A percentile compares a stretch with the other conserved stretches of the same genome.
Evolutionary conservation across 2,329 filamentous ascomycete genomes (phyloP).

Genomic region (Epichloe bromicola): DNA sequence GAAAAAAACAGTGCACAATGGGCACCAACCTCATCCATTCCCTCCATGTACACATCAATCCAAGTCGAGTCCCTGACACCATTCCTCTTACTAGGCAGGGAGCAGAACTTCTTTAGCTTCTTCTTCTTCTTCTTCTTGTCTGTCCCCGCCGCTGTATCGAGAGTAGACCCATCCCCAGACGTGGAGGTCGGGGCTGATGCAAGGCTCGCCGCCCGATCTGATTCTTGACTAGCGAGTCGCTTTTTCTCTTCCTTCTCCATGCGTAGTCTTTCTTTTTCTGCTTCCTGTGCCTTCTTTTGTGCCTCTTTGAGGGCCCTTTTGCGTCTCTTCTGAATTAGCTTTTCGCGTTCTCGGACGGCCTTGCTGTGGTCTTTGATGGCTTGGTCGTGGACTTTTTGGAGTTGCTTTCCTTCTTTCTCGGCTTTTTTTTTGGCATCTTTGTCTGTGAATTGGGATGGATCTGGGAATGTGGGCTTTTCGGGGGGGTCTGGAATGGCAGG

Average conservation of each 20-base stretch:
- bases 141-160: neutral
- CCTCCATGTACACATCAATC: constrained; percentile 69
- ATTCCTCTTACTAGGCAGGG: constrained; percentile 43
- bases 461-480: constrained; percentile 28
- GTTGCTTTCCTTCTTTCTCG: constrained; percentile 52
- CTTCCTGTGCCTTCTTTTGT: constrained; percentile 27
- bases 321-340: constrained; percentile 41
- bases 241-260: constrained; percentile 16
- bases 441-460: constrained; percentile 46
- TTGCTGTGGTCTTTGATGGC: constrained; percentile 54
- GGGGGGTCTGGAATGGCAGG: constrained; percentile 38
- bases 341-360: constrained; percentile 48
- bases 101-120: constrained; percentile 68
- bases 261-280: constrained; percentile 24
- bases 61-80: constrained; percentile 56
- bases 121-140: constrained; percentile 12
- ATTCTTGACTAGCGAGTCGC: constrained; percentile 16
- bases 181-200: neutral
- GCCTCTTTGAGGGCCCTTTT: constrained; percentile 31
- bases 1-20: constrained; percentile 72
- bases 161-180: neutral
- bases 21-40: constrained; percentile 72
- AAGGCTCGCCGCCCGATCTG: neutral
- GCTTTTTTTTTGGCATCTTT: constrained; percentile 57
- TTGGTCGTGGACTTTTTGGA: constrained; percentile 51